Evolutionary conservation across 2,329 filamentous ascomycete species (phyloP), one percentile per base, ranked within the genome.

Genomic region (Neofusicoccum sp.): DNA sequence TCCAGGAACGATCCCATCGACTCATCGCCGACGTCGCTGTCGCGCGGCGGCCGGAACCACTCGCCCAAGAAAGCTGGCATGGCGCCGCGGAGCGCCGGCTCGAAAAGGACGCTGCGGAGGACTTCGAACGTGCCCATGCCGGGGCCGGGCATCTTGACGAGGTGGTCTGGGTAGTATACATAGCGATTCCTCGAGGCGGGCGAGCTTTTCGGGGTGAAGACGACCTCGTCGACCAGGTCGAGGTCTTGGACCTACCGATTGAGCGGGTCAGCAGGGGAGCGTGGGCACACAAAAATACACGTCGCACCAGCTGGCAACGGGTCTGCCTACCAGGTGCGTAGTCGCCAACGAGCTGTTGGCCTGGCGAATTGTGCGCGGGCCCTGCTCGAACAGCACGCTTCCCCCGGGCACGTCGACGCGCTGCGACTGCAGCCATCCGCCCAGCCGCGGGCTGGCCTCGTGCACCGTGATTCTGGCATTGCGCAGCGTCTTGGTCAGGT

Each of bases 91-190:
- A 89, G 84, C 1, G 87, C 69, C 5, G 87, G 82, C 67, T 90
- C 81, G 0, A 70, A 75, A 16, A 82, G 67, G 2, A 84, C 2
- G 48, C 70, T 71, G 60, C 67, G 65, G 12, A 74, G 6, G 59
- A 68, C 67, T 6, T 72, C 64, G 4, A 70, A 43, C 7, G 43
- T 2, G 16, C 51, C 8, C 51, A 56, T 34, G 11, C 36, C 51
- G 7, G 49, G 49, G 7, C 76, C 75, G 6, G 86, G 86, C 68
- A 90, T 75, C 26, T 48, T 80, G 58, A 91, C 88, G 31, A 95
- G 83, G 69, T 87, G 90, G 71, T 96, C 89, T 1, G 90, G 90
- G 69, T 96, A 96, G 81, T 95, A 97, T 62, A 98, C 80, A 74
- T 88, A 97, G 63, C 92, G 89, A 70, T 88, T 88, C 59, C 73